These are phyloP conservation scores for Mrakia frigida DNA, from an alignment of 768 basidiomycete species.

Conservation along the genomic window DNA sequence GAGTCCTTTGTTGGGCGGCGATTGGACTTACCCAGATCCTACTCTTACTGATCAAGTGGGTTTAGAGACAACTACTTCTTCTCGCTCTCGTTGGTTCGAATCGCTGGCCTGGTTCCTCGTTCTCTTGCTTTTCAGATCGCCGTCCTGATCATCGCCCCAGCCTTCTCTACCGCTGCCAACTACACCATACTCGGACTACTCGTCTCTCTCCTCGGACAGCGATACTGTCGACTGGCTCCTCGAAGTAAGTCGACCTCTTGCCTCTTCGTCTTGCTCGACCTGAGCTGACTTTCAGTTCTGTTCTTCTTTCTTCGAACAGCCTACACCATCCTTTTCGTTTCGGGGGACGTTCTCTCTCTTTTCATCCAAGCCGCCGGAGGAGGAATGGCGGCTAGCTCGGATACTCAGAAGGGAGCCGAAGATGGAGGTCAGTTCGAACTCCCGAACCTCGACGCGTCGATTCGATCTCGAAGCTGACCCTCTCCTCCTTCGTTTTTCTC, in stretches of 20 bases:
- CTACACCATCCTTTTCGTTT: conserved; percentile 41
- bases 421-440: background rate
- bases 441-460: background rate
- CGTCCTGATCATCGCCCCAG: conserved; percentile 53
- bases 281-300: conserved; percentile 1
- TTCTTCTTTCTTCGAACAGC: conserved; percentile 7
- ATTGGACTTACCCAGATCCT: conserved; percentile 1
- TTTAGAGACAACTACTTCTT: background rate
- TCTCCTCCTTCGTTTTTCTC: background rate
- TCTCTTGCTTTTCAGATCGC: background rate
- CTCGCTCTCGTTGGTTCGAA: background rate
- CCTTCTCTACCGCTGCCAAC: conserved; percentile 54
- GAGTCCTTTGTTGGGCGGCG: background rate
- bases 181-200: conserved; percentile 58
- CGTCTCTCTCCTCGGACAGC: conserved; percentile 48
- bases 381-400: conserved; percentile 50
- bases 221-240: conserved; percentile 49
- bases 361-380: conserved; percentile 62
- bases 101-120: background rate
- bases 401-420: background rate
- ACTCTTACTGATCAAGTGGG: conserved; percentile 14
- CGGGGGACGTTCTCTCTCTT: conserved; percentile 55
- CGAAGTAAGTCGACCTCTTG: background rate
- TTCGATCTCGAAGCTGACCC: background rate
- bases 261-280: conserved; percentile 27